Percentiles rank a stretch among this genome's conserved stretches.
Evolutionary conservation across 768 basidiomycete genomes (phyloP).

Genomic region (Hysterangium stoloniferum): DNA sequence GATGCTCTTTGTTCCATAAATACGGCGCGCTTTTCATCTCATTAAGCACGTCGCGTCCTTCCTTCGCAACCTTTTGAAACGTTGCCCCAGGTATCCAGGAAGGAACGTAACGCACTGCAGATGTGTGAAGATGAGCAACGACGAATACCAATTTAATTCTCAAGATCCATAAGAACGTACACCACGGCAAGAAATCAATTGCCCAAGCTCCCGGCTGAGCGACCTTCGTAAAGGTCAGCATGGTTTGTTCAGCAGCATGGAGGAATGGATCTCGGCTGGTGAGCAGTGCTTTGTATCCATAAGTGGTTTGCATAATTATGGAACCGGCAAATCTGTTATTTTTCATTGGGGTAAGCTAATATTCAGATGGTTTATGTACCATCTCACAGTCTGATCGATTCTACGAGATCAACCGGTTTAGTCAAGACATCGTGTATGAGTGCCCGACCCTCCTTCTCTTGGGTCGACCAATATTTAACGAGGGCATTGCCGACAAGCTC

Average conservation of each 20-base stretch:
- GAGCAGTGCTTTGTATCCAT: conserved; percentile 30
- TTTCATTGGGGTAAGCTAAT: background rate
- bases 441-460: conserved; percentile 28
- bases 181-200: conserved; percentile 34
- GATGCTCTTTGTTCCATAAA: background rate
- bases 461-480: conserved; percentile 26
- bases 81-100: conserved; percentile 20
- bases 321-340: conserved; percentile 26
- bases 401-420: conserved; percentile 26
- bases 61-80: conserved; percentile 12
- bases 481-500: conserved; percentile 30
- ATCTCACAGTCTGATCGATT: conserved; percentile 33
- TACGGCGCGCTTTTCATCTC: conserved; percentile 18
- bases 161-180: conserved; percentile 20
- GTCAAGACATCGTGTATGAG: conserved; percentile 28
- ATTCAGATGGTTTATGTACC: background rate
- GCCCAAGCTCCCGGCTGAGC: conserved; percentile 29
- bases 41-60: conserved; percentile 10
- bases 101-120: conserved; percentile 17
- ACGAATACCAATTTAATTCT: background rate
- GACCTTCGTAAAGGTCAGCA: conserved; percentile 19
- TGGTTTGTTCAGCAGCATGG: conserved; percentile 25
- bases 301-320: conserved; percentile 30
- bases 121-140: background rate
- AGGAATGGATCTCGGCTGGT: conserved; percentile 29